Evolutionary conservation across 768 basidiomycete genomes (phyloP).

Genomic region (Phlegmacium glaucopus): DNA sequence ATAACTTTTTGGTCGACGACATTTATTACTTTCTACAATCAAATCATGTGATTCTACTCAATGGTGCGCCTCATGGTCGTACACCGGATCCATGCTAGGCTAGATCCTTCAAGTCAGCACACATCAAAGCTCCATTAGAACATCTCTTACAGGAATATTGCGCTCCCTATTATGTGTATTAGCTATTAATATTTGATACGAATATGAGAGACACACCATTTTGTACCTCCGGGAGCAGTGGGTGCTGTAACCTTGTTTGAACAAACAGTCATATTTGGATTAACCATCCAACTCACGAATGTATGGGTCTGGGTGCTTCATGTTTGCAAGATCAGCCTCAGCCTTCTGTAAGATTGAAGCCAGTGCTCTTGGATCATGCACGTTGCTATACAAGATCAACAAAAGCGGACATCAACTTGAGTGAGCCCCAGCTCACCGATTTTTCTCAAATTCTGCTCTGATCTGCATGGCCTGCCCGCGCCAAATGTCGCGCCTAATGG

Average conservation of each 20-base stretch:
- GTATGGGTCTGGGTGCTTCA: slow-evolving; percentile 89
- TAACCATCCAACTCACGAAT: slow-evolving; percentile 59
- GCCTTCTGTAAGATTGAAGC: slow-evolving; percentile 76
- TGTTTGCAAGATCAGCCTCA: slow-evolving; percentile 66
- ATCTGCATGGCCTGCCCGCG: slow-evolving; percentile 81
- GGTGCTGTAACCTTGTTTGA: slow-evolving; percentile 51
- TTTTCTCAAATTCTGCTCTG: slow-evolving; percentile 88
- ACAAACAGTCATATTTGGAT: slow-evolving; percentile 4
- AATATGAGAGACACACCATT: slow-evolving; percentile 64
- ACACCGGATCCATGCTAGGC: slow-evolving; percentile 62
- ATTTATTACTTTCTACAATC: slow-evolving; percentile 15
- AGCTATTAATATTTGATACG: neutral
- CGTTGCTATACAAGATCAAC: slow-evolving; percentile 48
- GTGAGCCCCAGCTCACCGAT: slow-evolving; percentile 48
- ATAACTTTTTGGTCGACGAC: slow-evolving; percentile 12
- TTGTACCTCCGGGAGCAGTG: slow-evolving; percentile 86
- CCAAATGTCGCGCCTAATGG: slow-evolving; percentile 82
- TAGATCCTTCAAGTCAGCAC: slow-evolving; percentile 23
- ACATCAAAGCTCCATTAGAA: slow-evolving; percentile 4
- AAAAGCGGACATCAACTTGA: neutral
- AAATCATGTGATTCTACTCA: slow-evolving; percentile 28
- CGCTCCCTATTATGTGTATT: slow-evolving; percentile 57
- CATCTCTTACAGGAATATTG: slow-evolving; percentile 63
- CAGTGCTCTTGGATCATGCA: slow-evolving; percentile 81
- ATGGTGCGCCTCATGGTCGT: slow-evolving; percentile 54